Evolutionary conservation across 257 asterid genomes (phyloP).

Genomic region (Datura wrightii): DNA sequence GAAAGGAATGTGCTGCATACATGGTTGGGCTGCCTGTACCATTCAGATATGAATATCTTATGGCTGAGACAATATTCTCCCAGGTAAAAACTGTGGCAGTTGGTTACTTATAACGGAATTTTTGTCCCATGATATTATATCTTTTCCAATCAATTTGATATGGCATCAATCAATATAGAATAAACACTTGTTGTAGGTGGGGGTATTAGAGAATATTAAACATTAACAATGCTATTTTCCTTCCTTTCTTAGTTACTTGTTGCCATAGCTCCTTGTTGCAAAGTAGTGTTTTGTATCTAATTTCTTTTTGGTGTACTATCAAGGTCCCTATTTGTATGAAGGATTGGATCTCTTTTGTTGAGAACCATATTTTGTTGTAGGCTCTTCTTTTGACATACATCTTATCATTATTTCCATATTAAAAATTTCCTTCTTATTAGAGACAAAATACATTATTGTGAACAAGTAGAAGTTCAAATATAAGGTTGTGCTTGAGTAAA

Average conservation of each 20-base stretch:
- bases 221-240: constrained; percentile 1
- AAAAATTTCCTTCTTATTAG: too few relatives aligned
- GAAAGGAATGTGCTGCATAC: constrained; percentile 97
- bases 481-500: not conserved
- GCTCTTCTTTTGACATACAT: too few relatives aligned
- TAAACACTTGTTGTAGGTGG: not conserved
- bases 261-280: not conserved
- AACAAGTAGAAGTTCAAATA: too few relatives aligned
- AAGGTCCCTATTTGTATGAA: too few relatives aligned
- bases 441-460: too few relatives aligned
- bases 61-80: constrained; percentile 99
- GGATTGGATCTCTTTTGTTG: too few relatives aligned
- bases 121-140: not conserved
- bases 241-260: constrained; percentile 6
- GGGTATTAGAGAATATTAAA: not conserved
- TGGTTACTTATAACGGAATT: not conserved
- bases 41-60: constrained; percentile 93
- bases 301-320: too few relatives aligned
- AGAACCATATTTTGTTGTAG: too few relatives aligned
- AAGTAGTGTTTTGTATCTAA: too few relatives aligned
- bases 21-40: constrained; percentile 98
- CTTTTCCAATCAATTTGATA: not conserved
- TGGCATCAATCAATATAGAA: not conserved
- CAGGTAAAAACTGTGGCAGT: constrained; percentile 60
- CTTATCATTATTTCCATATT: too few relatives aligned